Evolutionary conservation across 768 basidiomycete species (phyloP).

Genomic region (Chlorophyllum brunneum): DNA sequence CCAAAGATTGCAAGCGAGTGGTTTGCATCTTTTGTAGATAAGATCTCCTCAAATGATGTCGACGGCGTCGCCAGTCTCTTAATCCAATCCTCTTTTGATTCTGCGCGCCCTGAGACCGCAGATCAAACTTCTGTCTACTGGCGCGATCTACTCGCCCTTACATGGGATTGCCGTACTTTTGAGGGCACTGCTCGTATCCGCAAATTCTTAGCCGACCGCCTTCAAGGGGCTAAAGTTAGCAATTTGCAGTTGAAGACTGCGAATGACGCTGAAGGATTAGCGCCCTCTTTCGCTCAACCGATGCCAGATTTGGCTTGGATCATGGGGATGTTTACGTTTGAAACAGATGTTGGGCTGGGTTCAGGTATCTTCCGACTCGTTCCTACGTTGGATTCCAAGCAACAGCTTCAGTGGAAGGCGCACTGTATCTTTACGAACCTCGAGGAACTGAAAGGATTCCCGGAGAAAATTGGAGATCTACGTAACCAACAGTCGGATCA

Average conservation of each 20-base stretch:
- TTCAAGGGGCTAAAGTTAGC: slow-evolving; percentile 24
- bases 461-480: slow-evolving; percentile 38
- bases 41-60: background rate
- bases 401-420: slow-evolving; percentile 40
- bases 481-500: slow-evolving; percentile 38
- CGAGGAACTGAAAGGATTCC: slow-evolving; percentile 39
- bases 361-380: slow-evolving; percentile 45
- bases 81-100: slow-evolving; percentile 27
- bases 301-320: slow-evolving; percentile 44
- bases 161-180: slow-evolving; percentile 53
- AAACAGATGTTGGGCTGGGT: slow-evolving; percentile 36
- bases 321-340: slow-evolving; percentile 44
- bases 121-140: slow-evolving; percentile 30
- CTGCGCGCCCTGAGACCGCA: slow-evolving; percentile 18
- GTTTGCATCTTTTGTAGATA: slow-evolving; percentile 23
- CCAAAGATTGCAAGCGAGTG: slow-evolving; percentile 23
- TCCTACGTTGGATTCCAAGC: slow-evolving; percentile 19
- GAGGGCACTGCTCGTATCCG: slow-evolving; percentile 31
- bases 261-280: slow-evolving; percentile 10
- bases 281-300: slow-evolving; percentile 27
- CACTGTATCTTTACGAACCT: slow-evolving; percentile 50
- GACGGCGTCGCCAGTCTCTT: slow-evolving; percentile 28
- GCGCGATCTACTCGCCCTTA: slow-evolving; percentile 50
- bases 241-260: slow-evolving; percentile 26
- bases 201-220: slow-evolving; percentile 36